Evolutionary conservation across 2,329 filamentous ascomycete genomes (phyloP).

Genomic region (Macrophomina phaseolina): DNA sequence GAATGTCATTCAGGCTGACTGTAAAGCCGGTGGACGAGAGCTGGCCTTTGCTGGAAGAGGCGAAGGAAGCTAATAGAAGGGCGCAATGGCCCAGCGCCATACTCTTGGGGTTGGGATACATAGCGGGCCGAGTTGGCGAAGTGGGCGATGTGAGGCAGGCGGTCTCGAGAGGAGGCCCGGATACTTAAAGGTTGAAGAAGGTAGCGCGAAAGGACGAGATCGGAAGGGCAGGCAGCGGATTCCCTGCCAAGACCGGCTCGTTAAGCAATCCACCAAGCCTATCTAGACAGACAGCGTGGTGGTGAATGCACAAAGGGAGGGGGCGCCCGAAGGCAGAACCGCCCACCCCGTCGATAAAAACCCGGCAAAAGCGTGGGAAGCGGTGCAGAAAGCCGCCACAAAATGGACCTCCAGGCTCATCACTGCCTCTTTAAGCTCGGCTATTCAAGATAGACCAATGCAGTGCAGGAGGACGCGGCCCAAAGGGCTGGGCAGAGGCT

Average conservation of each 20-base stretch:
- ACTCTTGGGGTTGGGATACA: background rate
- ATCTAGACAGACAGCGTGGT: no score
- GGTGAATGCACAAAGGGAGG: no score
- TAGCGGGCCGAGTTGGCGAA: background rate
- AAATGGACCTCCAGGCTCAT: background rate
- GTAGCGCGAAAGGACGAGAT: no score
- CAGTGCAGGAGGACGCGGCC: background rate
- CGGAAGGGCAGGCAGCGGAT: no score
- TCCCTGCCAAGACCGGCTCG: no score
- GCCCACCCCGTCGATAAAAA: background rate
- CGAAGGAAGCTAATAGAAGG: background rate
- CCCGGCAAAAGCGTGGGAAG: background rate
- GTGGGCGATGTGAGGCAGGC: background rate
- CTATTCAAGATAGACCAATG: background rate
- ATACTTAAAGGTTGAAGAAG: no score
- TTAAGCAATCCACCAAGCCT: no score
- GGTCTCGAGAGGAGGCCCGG: background rate
- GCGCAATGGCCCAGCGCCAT: background rate
- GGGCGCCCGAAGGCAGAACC: no score
- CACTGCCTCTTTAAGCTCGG: background rate
- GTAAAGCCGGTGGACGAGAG: slow-evolving; percentile 47
- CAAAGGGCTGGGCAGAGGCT: background rate
- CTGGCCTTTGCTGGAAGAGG: background rate
- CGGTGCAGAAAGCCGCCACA: background rate
- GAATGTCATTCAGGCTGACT: slow-evolving; percentile 45